Conservation (phyloP, 805 yeast species). For the Tetrapisispora iriomotensis region DNA sequence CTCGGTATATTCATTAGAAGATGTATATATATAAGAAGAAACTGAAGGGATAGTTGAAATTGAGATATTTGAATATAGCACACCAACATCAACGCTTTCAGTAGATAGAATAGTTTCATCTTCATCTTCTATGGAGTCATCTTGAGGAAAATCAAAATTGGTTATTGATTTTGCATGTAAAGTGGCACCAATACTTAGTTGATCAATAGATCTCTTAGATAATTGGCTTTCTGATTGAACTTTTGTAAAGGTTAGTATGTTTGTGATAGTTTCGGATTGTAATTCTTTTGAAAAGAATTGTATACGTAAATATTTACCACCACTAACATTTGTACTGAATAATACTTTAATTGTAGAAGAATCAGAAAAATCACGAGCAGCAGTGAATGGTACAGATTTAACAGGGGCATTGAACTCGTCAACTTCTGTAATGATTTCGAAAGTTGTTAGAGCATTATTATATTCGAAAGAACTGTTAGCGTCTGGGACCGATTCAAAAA, state of each 20-base stretch:
- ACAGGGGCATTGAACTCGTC: constrained; percentile 22
- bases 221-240: constrained; percentile 2
- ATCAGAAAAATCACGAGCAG: constrained; percentile 20
- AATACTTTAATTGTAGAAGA: constrained; percentile 11
- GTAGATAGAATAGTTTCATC: too few species aligned
- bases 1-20: too few species aligned
- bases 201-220: constrained; percentile 3
- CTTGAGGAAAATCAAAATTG: constrained; percentile 5
- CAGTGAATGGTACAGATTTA: constrained; percentile 16
- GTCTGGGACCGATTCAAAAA: constrained; percentile 15
- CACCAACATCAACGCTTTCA: too few species aligned
- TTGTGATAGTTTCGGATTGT: constrained; percentile 8
- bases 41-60: too few species aligned
- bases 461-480: constrained; percentile 11
- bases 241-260: constrained; percentile 9
- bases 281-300: constrained; percentile 15
- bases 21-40: too few species aligned
- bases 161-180: constrained; percentile 5
- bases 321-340: constrained; percentile 19
- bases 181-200: constrained; percentile 5
- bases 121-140: too few species aligned
- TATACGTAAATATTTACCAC: constrained; percentile 23
- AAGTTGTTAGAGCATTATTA: constrained; percentile 11
- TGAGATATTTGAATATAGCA: too few species aligned
- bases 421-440: constrained; percentile 17